phyloP scores from a whole-genome alignment of 2,329 filamentous ascomycete genomes.

The Didymella lethalis region DNA sequence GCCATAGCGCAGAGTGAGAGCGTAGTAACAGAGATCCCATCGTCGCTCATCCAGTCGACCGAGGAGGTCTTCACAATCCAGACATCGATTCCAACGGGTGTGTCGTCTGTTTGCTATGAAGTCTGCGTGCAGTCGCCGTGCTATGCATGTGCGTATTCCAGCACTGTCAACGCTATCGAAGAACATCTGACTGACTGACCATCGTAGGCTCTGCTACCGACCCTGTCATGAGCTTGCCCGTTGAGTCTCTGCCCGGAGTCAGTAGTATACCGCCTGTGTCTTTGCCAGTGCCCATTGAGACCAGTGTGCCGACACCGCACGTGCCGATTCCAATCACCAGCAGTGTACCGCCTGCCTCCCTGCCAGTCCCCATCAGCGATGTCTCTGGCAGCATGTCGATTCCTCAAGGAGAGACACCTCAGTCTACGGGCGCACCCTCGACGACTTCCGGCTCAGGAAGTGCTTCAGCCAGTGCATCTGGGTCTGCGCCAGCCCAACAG shows the following conservation, averaged over 20 bases:
- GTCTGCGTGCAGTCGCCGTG: slow-evolving; percentile 40
- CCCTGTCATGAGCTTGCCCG: slow-evolving; percentile 24
- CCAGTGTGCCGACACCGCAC: background rate
- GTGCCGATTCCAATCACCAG: background rate
- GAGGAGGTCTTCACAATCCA: slow-evolving; percentile 41
- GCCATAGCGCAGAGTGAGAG: slow-evolving; percentile 25
- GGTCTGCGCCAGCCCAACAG: slow-evolving; percentile 23
- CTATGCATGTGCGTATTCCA: slow-evolving; percentile 34
- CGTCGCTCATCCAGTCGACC: slow-evolving; percentile 23
- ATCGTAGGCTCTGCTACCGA: slow-evolving; percentile 19
- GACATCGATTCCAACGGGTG: slow-evolving; percentile 30
- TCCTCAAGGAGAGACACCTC: slow-evolving; percentile 33
- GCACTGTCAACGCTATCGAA: background rate
- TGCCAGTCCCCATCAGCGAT: slow-evolving; percentile 12
- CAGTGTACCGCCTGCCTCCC: background rate
- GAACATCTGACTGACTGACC: slow-evolving; percentile 5
- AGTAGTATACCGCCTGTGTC: slow-evolving; percentile 2
- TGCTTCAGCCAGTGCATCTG: slow-evolving; percentile 12
- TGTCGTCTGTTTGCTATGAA: slow-evolving; percentile 32
- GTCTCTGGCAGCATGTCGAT: slow-evolving; percentile 27
- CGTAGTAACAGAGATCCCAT: slow-evolving; percentile 13
- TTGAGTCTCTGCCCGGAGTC: slow-evolving; percentile 8
- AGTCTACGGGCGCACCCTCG: slow-evolving; percentile 11
- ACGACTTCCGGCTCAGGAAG: slow-evolving; percentile 10
- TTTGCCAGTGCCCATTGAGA: background rate